These are phyloP conservation scores for Aureobasidium uvarum DNA, from an alignment of 2,329 filamentous ascomycete genomes.

Conservation along the genomic window DNA sequence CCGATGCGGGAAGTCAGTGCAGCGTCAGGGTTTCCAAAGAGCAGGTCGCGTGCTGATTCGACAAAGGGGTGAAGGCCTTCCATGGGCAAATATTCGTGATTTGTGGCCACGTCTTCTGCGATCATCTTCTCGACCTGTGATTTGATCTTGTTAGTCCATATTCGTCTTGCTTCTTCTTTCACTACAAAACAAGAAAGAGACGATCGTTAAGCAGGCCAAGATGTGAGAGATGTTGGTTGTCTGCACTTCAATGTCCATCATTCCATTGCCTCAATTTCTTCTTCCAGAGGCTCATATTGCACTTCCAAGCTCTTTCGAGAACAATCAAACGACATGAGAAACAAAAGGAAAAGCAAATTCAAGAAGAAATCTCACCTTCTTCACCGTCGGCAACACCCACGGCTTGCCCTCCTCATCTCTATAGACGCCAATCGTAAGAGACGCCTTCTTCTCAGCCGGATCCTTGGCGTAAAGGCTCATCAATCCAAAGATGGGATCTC, in stretches of 20 bases:
- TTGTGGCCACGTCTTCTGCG: slow-evolving; percentile 42
- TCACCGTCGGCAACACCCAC: slow-evolving; percentile 88
- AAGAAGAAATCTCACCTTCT: slow-evolving; percentile 54
- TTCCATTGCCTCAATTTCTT: not conserved
- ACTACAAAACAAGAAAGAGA: too few relatives aligned
- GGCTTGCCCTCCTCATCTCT: slow-evolving; percentile 88
- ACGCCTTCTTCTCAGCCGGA: slow-evolving; percentile 70
- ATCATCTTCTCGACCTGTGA: slow-evolving; percentile 76
- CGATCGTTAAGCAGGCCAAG: too few relatives aligned
- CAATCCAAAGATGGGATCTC: slow-evolving; percentile 78
- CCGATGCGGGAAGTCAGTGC: slow-evolving; percentile 30
- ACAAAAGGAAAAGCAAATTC: not conserved
- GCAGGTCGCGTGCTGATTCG: slow-evolving; percentile 33
- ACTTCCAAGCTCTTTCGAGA: not conserved
- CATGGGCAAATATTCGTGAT: slow-evolving; percentile 91
- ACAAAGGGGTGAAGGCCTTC: slow-evolving; percentile 72
- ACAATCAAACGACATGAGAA: not conserved
- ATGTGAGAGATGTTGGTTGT: not conserved
- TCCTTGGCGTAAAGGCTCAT: slow-evolving; percentile 81
- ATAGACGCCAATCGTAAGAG: slow-evolving; percentile 88
- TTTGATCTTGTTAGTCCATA: slow-evolving; percentile 71
- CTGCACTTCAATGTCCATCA: not conserved
- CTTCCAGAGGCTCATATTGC: not conserved
- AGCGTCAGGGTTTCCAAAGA: slow-evolving; percentile 34
- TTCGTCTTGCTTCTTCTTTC: not conserved